Evolutionary conservation across 2,329 filamentous ascomycete genomes (phyloP).

Genomic region (Mariannaea sp.): DNA sequence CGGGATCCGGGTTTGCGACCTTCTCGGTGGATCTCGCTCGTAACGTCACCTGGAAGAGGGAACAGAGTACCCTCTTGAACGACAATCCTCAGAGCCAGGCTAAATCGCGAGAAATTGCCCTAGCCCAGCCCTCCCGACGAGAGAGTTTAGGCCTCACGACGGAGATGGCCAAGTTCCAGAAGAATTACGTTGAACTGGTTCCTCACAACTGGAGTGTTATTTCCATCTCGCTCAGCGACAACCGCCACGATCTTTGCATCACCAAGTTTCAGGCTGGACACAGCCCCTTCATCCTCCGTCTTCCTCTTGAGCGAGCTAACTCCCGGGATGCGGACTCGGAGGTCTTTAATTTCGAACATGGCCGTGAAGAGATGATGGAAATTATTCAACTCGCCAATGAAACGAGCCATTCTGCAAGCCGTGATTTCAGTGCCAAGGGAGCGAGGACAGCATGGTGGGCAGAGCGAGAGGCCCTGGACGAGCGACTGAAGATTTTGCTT

Average conservation of each 20-base stretch:
- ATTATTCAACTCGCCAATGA: constrained; percentile 83
- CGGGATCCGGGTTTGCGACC: constrained; percentile 62
- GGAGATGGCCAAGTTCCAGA: constrained; percentile 70
- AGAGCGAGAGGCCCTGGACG: constrained; percentile 79
- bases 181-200: constrained; percentile 83
- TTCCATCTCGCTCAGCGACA: constrained; percentile 83
- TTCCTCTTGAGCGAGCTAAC: constrained; percentile 83
- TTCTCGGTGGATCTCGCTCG: constrained; percentile 72
- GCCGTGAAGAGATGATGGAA: constrained; percentile 77
- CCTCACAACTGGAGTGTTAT: constrained; percentile 83
- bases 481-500: constrained; percentile 75
- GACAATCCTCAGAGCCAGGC: constrained; percentile 11
- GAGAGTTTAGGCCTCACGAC: constrained; percentile 53
- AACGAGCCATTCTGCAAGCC: constrained; percentile 71
- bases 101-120: constrained; percentile 5
- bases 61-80: constrained; percentile 60
- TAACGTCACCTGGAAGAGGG: constrained; percentile 69
- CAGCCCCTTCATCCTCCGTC: constrained; percentile 81
- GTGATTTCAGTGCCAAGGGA: constrained; percentile 73
- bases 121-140: constrained; percentile 39
- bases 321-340: constrained; percentile 78
- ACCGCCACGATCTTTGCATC: constrained; percentile 81
- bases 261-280: constrained; percentile 79
- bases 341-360: constrained; percentile 81
- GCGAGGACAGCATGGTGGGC: constrained; percentile 89